Conservation (phyloP, 2,329 filamentous ascomycete species). For the Cladosporium colombiae region DNA sequence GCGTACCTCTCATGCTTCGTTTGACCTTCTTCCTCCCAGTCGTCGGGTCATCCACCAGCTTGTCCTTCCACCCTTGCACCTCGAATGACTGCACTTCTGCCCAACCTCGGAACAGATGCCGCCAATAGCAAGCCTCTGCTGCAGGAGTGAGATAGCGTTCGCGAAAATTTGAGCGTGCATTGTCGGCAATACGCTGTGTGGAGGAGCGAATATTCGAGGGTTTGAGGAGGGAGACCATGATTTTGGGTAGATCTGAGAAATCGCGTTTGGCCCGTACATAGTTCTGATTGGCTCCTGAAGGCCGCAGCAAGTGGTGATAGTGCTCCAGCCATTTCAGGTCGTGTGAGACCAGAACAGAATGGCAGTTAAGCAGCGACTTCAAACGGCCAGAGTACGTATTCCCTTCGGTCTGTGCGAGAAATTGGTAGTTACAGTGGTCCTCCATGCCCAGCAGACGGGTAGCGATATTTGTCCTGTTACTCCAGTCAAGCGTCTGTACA, state of each 20-base stretch:
- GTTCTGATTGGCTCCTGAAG: slow-evolving; percentile 34
- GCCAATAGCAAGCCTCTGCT: slow-evolving; percentile 31
- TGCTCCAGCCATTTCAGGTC: slow-evolving; percentile 36
- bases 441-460: slow-evolving; percentile 28
- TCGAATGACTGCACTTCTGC: slow-evolving; percentile 28
- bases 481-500: slow-evolving; percentile 37
- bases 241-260: slow-evolving; percentile 32
- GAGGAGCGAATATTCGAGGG: slow-evolving; percentile 10
- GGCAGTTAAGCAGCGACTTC: slow-evolving; percentile 39
- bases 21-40: slow-evolving; percentile 26
- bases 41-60: slow-evolving; percentile 14
- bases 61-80: slow-evolving; percentile 29
- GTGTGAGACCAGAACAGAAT: slow-evolving; percentile 35
- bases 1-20: slow-evolving; percentile 29
- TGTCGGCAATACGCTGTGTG: slow-evolving; percentile 29
- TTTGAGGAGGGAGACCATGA: slow-evolving; percentile 24
- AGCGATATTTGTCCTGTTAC: slow-evolving; percentile 29
- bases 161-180: slow-evolving; percentile 28
- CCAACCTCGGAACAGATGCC: slow-evolving; percentile 34
- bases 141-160: slow-evolving; percentile 33
- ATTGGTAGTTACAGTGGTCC: slow-evolving; percentile 37
- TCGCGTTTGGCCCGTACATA: slow-evolving; percentile 35
- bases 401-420: slow-evolving; percentile 38
- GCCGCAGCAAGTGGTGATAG: slow-evolving; percentile 34
- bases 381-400: slow-evolving; percentile 39